Conservation (phyloP, 2,329 filamentous ascomycete species). For the Incumbomyces lentus region DNA sequence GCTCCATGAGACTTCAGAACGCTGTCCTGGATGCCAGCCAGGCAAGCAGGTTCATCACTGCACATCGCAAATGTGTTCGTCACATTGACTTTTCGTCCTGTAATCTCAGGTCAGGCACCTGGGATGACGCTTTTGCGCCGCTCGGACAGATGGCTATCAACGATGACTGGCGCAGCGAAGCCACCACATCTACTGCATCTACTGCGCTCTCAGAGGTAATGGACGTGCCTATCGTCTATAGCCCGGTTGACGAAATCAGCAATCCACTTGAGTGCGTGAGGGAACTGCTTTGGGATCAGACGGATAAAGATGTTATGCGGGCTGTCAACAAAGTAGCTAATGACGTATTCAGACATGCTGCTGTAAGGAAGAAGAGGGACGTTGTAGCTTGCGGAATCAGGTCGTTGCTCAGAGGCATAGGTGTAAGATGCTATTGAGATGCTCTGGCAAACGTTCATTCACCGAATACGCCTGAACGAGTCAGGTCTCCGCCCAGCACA, state of each 20-base stretch:
- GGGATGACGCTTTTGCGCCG: slow-evolving; percentile 73
- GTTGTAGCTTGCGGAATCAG: slow-evolving; percentile 16
- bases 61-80: slow-evolving; percentile 57
- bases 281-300: slow-evolving; percentile 20
- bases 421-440: slow-evolving; percentile 14
- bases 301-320: slow-evolving; percentile 10
- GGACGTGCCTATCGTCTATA: slow-evolving; percentile 30
- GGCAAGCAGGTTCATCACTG: slow-evolving; percentile 56
- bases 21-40: slow-evolving; percentile 60
- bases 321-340: slow-evolving; percentile 10
- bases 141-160: slow-evolving; percentile 38
- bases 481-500: no score
- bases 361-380: slow-evolving; percentile 15
- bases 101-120: slow-evolving; percentile 58
- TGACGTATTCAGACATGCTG: slow-evolving; percentile 11
- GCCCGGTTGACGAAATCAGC: slow-evolving; percentile 21
- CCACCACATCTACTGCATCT: background rate
- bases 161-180: slow-evolving; percentile 29
- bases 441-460: no score
- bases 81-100: slow-evolving; percentile 77
- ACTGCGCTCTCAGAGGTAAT: slow-evolving; percentile 22
- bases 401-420: slow-evolving; percentile 13
- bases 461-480: no score
- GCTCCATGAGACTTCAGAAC: slow-evolving; percentile 62
- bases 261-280: slow-evolving; percentile 20